Evolutionary conservation across 1,284 basidiomycete species (phyloP), one percentile per base, ranked within the genome.

Genomic region (Moesziomyces sp.): DNA sequence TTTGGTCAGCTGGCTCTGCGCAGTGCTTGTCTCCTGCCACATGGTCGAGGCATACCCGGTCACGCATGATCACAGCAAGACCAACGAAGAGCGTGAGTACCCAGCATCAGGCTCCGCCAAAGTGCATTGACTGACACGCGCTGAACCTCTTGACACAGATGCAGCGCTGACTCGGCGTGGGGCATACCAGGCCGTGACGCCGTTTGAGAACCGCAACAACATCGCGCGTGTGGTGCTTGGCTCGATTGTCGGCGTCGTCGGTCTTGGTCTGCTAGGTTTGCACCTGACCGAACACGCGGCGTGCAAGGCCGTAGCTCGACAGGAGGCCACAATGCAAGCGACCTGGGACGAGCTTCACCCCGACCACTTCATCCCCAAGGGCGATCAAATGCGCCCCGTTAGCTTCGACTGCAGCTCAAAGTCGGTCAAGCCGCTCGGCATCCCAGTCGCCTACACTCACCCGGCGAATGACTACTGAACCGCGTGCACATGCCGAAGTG

Each of bases 341-440:
- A 24, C 45, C 6, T 73, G 70, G 70, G 64, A 73, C n/a, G 16
- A 14, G 6, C 43, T 53, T 45, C 70, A 67, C 33, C 56, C 59
- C 0, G 70, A 73, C 28, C 56, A 63, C 24, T 73, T 53, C 40
- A 49, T 58, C 2, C 46, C 56, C 1, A 38, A n/a, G 3, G 70
- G 70, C 44, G 70, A 66, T 44, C 57, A 59, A 38, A 53, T 73
- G 56, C 64, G 70, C n/a, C 70, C 70, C 0, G 30, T 42, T 0
- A 46, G 24, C 26, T 73, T 73, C 38, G 49, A 66, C 30, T 72
- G 69, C 59, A 58, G 46, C 5, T 52, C 58, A 52, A 49, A 52
- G 28, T 10, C 3, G 10, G 44, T 62, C 23, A 69, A 56, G 23
- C 59, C 66, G 5, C 45, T 30, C 30, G 11, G 30, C 30, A 30